Evolutionary conservation across 179 eudicot genomes (phyloP).

Genomic region (Patellifolia procumbens): DNA sequence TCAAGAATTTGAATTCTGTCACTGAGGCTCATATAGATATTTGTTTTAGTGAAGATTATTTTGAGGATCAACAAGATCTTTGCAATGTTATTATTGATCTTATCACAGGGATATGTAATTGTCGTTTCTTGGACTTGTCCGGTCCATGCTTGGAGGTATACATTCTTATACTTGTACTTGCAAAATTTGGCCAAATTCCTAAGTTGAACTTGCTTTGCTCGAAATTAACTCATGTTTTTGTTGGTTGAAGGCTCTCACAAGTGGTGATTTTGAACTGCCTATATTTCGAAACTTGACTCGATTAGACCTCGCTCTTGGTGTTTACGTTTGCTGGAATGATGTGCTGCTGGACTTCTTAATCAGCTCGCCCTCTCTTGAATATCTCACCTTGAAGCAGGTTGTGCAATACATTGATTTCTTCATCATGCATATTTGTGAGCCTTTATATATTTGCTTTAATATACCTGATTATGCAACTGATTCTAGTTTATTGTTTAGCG

Average conservation of each 20-base stretch:
- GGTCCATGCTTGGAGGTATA: slow-evolving; percentile 33
- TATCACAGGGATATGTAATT: slow-evolving; percentile 21
- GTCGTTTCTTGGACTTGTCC: slow-evolving; percentile 25
- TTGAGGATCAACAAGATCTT: slow-evolving; percentile 24
- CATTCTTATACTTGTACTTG: background rate
- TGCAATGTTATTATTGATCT: slow-evolving; percentile 29
- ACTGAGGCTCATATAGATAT: slow-evolving; percentile 21
- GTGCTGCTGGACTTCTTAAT: slow-evolving; percentile 25
- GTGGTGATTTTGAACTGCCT: slow-evolving; percentile 28
- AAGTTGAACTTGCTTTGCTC: background rate
- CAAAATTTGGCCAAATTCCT: background rate
- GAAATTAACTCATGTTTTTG: background rate
- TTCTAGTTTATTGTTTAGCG: no score
- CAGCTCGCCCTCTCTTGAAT: slow-evolving; percentile 23
- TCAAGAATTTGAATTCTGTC: slow-evolving; percentile 16
- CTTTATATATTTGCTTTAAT: no score
- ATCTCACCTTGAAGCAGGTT: slow-evolving; percentile 33
- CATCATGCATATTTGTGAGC: no score
- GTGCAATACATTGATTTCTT: background rate
- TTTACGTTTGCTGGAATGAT: slow-evolving; percentile 29
- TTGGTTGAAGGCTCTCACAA: slow-evolving; percentile 31
- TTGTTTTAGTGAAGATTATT: slow-evolving; percentile 31
- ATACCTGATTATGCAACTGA: no score
- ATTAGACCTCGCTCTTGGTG: slow-evolving; percentile 28
- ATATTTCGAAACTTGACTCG: slow-evolving; percentile 23